These are phyloP conservation scores for Quercus gilva DNA, from an alignment of 306 rosid genomes.

Conservation along the genomic window DNA sequence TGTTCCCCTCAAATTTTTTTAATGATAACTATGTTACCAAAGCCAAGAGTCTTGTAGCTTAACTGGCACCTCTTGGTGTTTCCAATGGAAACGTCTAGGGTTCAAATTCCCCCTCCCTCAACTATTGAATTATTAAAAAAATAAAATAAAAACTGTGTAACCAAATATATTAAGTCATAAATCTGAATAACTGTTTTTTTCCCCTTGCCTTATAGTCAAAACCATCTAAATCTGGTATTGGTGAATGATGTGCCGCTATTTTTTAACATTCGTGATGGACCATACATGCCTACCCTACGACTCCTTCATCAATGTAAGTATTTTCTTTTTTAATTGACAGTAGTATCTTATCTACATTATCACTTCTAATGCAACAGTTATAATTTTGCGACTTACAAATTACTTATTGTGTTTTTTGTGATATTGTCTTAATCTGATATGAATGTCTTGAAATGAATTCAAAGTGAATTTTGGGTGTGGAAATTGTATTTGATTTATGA, in stretches of 20 bases:
- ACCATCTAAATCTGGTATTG: slow-evolving; percentile 92
- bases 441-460: neutral
- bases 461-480: neutral
- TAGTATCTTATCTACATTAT: slow-evolving; percentile 10
- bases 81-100: no score
- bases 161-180: neutral
- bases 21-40: neutral
- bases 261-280: slow-evolving; percentile 95
- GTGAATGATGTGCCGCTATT: slow-evolving; percentile 93
- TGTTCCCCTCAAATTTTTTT: neutral
- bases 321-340: neutral
- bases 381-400: neutral
- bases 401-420: neutral
- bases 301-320: slow-evolving; percentile 93
- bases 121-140: no score
- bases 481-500: neutral
- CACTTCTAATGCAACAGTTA: neutral
- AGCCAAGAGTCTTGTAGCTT: no score
- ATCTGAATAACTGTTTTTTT: neutral
- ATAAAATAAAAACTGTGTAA: no score
- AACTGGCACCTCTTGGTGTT: no score
- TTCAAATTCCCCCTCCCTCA: no score
- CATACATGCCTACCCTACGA: slow-evolving; percentile 96
- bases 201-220: slow-evolving; percentile 62
- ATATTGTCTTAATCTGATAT: neutral